Percentiles rank a stretch among this genome's conserved stretches.
These are phyloP conservation scores for Gremmenia infestans DNA, from an alignment of 2,329 filamentous ascomycete genomes.

Conservation along the genomic window DNA sequence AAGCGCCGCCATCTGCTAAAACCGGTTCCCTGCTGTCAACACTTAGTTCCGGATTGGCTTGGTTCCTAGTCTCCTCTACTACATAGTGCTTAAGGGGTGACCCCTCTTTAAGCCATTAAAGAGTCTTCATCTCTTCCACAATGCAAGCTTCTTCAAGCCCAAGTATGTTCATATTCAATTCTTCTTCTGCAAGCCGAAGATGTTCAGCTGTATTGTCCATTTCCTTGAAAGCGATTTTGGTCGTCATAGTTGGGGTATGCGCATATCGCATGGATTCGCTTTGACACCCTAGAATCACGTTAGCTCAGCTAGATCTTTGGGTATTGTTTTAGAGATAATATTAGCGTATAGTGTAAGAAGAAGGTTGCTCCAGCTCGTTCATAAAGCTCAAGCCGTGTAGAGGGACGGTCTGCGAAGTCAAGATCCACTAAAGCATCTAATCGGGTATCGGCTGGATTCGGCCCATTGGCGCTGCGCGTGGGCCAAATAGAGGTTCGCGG, in stretches of 20 bases:
- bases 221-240: background rate
- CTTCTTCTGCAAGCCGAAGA: background rate
- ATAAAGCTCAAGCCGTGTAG: background rate
- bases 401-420: background rate
- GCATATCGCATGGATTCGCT: background rate
- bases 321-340: background rate
- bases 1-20: too few relatives aligned
- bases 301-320: background rate
- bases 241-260: background rate
- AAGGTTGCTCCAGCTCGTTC: background rate
- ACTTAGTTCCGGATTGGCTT: too few relatives aligned
- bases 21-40: too few relatives aligned
- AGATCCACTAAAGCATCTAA: background rate
- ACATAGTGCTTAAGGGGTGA: background rate
- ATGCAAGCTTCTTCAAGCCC: background rate
- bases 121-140: background rate
- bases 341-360: background rate
- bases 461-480: background rate
- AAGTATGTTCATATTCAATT: background rate
- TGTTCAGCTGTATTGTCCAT: background rate
- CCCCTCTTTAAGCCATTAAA: background rate
- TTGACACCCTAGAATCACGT: background rate
- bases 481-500: background rate
- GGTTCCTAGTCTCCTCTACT: background rate
- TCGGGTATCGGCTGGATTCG: background rate